Evolutionary conservation across 2,329 filamentous ascomycete species (phyloP).

Genomic region (Cercospora canescens): DNA sequence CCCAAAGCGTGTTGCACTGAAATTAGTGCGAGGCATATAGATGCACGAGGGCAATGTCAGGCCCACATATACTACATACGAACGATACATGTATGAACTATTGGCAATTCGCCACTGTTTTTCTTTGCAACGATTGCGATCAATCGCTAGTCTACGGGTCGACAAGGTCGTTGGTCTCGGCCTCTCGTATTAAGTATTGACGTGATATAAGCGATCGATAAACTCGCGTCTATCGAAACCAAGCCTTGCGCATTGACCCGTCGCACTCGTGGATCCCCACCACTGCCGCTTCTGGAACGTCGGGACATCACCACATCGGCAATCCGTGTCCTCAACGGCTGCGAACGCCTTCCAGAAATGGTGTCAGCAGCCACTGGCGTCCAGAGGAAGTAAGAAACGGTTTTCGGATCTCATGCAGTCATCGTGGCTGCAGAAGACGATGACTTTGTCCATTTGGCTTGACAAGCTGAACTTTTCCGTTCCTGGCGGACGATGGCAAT

Average conservation of each 20-base stretch:
- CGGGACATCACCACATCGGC: neutral
- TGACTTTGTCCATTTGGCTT: conserved; percentile 3
- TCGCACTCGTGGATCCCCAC: neutral
- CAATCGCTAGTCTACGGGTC: neutral
- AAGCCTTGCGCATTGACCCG: neutral
- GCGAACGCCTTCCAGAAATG: neutral
- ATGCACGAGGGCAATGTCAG: neutral
- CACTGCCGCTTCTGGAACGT: conserved; percentile 1
- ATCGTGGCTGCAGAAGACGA: neutral
- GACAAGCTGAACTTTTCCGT: conserved; percentile 28
- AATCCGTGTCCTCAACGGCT: neutral
- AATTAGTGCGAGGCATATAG: neutral
- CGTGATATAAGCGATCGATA: neutral
- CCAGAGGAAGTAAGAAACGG: neutral
- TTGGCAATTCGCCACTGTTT: neutral
- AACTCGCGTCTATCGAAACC: conserved; percentile 4
- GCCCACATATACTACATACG: neutral
- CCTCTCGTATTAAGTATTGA: neutral
- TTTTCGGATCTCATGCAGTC: neutral
- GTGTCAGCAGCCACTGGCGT: neutral
- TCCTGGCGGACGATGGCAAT: conserved; percentile 30
- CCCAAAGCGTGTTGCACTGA: neutral
- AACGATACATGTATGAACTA: neutral
- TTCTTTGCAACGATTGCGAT: neutral
- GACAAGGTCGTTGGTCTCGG: neutral